phyloP scores from a whole-genome alignment of 2,329 filamentous ascomycete genomes.

The Plectosphaerella plurivora region DNA sequence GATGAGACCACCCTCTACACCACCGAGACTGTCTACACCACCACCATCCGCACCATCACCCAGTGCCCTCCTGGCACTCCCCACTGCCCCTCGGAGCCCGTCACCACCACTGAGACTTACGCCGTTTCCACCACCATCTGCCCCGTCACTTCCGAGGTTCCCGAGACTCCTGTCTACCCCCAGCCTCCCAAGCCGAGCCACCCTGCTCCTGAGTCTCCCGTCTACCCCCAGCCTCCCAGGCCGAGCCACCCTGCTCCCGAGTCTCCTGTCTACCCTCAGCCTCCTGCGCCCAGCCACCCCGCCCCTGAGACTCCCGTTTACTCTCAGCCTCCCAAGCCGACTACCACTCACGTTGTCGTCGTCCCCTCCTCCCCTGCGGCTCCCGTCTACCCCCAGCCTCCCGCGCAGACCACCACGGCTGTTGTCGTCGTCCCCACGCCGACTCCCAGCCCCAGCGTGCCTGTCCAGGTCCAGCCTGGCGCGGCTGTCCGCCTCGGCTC shows the following conservation, averaged over 20 bases:
- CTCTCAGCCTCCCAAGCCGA: not conserved
- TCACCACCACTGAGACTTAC: conserved; percentile 32
- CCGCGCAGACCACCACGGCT: not conserved
- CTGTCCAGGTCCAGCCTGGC: conserved; percentile 1
- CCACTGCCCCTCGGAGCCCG: conserved; percentile 11
- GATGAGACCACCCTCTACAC: not conserved
- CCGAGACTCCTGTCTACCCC: conserved; percentile 3
- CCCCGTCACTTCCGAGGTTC: conserved; percentile 13
- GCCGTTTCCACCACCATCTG: conserved; percentile 35
- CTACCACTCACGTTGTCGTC: not conserved
- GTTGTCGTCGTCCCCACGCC: not conserved
- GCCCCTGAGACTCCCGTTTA: not conserved
- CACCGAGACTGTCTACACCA: conserved; percentile 1
- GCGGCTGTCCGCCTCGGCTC: conserved; percentile 3
- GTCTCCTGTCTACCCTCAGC: not conserved
- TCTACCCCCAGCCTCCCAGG: not conserved
- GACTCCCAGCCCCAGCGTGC: not conserved
- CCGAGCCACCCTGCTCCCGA: not conserved
- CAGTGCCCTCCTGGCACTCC: conserved; percentile 7
- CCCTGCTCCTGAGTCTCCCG: not conserved
- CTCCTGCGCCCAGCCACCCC: not conserved
- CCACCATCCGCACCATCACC: conserved; percentile 18
- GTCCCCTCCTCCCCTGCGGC: not conserved
- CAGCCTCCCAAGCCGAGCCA: not conserved
- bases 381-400: not conserved